Base-by-base conservation (phyloP, 148 eudicot genomes). In the Spergularia marina region DNA sequence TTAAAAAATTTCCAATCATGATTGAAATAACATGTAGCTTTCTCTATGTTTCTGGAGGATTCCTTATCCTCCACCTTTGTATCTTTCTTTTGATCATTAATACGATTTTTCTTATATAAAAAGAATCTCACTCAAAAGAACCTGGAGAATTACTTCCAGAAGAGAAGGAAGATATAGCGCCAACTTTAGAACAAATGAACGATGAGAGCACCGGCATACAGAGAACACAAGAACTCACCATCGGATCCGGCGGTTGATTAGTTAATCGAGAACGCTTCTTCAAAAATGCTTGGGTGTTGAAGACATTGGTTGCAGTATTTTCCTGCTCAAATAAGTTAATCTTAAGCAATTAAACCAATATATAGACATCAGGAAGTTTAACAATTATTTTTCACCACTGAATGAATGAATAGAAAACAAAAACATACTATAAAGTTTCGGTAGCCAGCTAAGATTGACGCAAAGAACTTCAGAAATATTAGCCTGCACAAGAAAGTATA, bases 191-290 rank as follows among this genome's bases (percentile, higher is more conserved):
- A 10, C 53, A 34, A 60, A 58, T 30, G 25, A 2, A 53, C 40
- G 62, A 61, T 4, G 44, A 75, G 23, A 76, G 44, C 12, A 11
- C 53, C 41, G 15, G 36, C 51, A 34, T 30, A 9, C 44, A 54
- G 47, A 72, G 12, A 20, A 8, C n/a, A 53, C 20, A 64, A 25
- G 15, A 73, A 61, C 75, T 83, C 72, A 92, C 98, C 98, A 95
- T 92, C 51, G 91, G 89, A 68, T 95, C 98, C 56, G 81, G 84
- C 54, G 97, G 97, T 78, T 92, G 92, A 85, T 89, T 91, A 68
- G 90, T 95, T 76, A 89, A 85, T 63, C 98, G 94, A 71, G 96
- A 89, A 41, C 98, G 96, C 83, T 92, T 95, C 89, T 90, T 95
- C 87, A 95, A 80, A 80, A 95, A 95, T 71, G 98, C 98, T 86